phyloP scores from a whole-genome alignment of 108 stramenopile genomes.

The Nitzschia sp. region DNA sequence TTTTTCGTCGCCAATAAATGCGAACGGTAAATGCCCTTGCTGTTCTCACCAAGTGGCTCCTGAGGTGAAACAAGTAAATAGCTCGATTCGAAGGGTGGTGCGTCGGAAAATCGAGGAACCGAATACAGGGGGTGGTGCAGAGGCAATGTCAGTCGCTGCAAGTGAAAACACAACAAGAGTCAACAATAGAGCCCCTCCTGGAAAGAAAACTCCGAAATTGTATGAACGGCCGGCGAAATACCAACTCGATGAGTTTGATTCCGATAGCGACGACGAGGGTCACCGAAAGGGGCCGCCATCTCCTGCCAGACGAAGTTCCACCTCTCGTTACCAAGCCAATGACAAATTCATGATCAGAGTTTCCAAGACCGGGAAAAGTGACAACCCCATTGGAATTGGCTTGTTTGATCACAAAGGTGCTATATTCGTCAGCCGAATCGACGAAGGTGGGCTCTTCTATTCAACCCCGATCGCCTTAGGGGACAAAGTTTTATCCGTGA shows the following conservation, averaged over 20 bases:
- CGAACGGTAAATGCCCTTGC: conserved; percentile 4
- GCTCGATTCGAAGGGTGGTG: background rate
- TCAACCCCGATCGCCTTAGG: background rate
- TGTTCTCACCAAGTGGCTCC: background rate
- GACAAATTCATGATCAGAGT: conserved; percentile 11
- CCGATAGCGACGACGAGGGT: conserved; percentile 19
- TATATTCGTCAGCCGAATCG: conserved; percentile 5
- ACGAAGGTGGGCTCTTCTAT: conserved; percentile 3
- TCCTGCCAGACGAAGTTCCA: background rate
- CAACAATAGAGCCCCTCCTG: conserved; percentile 11
- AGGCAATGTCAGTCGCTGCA: conserved; percentile 10
- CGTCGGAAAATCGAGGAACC: conserved; percentile 1
- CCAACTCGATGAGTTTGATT: conserved; percentile 20
- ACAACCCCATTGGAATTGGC: conserved; percentile 6
- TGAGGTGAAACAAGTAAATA: conserved; percentile 1
- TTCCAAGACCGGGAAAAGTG: conserved; percentile 11
- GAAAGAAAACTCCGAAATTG: background rate
- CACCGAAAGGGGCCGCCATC: background rate
- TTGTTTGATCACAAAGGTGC: conserved; percentile 13
- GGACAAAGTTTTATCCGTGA: conserved; percentile 11
- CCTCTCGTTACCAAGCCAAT: background rate
- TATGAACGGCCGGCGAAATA: background rate
- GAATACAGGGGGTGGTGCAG: background rate
- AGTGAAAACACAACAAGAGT: conserved; percentile 17
- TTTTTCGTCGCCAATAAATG: background rate